Percentiles rank a stretch among this genome's conserved stretches.
Conservation (phyloP, 1,139 yeast species). For the Debaryomyces sp. region DNA sequence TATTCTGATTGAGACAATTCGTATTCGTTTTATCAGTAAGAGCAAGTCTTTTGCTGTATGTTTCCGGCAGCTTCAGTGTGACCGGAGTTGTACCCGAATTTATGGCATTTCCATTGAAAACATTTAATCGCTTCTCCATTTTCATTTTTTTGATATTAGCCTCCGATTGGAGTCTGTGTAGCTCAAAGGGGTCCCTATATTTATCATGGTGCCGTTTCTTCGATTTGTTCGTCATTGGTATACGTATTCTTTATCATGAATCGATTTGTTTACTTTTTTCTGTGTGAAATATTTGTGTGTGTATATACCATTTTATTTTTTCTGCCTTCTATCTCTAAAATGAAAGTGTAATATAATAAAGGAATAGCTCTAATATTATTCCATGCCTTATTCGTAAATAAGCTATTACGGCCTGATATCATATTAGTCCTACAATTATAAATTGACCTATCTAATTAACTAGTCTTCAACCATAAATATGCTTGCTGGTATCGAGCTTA, state of each 20-base stretch:
- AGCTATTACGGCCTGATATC: not conserved
- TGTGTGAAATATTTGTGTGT: not conserved
- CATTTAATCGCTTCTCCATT: slow-evolving; percentile 14
- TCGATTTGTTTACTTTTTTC: slow-evolving; percentile 1
- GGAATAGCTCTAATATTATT: too few relatives aligned
- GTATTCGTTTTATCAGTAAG: not conserved
- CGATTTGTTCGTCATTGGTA: not conserved
- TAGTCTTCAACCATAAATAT: too few relatives aligned
- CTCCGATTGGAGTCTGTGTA: slow-evolving; percentile 16
- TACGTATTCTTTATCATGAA: not conserved
- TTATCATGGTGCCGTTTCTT: not conserved
- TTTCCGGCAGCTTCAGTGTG: slow-evolving; percentile 5
- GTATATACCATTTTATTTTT: not conserved
- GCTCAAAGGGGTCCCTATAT: slow-evolving; percentile 21
- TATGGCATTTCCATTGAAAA: slow-evolving; percentile 6
- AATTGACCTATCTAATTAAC: too few relatives aligned
- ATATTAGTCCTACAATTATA: too few relatives aligned
- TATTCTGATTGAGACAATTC: not conserved
- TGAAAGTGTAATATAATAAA: too few relatives aligned
- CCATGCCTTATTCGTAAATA: not conserved
- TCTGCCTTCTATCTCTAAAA: too few relatives aligned
- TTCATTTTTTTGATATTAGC: slow-evolving; percentile 21
- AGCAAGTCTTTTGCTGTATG: not conserved
- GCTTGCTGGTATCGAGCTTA: not conserved
- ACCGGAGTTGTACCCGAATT: slow-evolving; percentile 8